A percentile compares a stretch with the other conserved stretches of the same genome.
Conservation (phyloP, 257 asterid species). For the Knoxia roxburghii region DNA sequence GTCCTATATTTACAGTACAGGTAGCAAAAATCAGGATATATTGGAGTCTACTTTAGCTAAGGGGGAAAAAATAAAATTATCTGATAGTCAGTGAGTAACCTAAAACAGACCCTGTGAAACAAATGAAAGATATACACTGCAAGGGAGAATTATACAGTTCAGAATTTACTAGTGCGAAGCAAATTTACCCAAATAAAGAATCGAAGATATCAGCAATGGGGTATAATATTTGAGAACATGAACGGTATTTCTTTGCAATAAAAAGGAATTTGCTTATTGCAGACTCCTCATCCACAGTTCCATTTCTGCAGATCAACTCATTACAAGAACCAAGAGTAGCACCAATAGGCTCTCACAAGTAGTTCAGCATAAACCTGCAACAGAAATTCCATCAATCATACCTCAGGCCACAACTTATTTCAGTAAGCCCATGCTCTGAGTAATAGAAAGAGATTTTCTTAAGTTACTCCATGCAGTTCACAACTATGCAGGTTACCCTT, state of each 20-base stretch:
- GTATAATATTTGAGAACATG: conserved; percentile 67
- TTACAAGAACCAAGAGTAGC: conserved; percentile 58
- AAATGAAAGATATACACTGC: neutral
- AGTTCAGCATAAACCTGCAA: conserved; percentile 36
- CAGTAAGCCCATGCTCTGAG: neutral
- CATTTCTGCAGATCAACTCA: conserved; percentile 38
- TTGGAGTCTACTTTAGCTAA: neutral
- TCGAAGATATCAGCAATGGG: conserved; percentile 77
- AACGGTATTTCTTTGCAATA: conserved; percentile 60
- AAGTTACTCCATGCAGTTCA: too few species aligned
- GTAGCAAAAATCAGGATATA: neutral
- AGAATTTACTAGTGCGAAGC: neutral
- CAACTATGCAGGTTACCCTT: too few species aligned
- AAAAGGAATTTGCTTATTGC: conserved; percentile 42
- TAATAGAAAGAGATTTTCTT: neutral
- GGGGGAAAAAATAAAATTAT: neutral
- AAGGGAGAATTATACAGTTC: neutral
- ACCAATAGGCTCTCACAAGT: conserved; percentile 67
- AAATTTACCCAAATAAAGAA: conserved; percentile 44
- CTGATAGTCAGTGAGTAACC: neutral
- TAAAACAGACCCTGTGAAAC: neutral
- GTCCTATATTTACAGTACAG: neutral
- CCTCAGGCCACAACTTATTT: neutral
- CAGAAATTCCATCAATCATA: conserved; percentile 13
- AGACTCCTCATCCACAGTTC: conserved; percentile 33